Evolutionary conservation across 257 asterid species (phyloP).

Genomic region (Lycium barbarum): DNA sequence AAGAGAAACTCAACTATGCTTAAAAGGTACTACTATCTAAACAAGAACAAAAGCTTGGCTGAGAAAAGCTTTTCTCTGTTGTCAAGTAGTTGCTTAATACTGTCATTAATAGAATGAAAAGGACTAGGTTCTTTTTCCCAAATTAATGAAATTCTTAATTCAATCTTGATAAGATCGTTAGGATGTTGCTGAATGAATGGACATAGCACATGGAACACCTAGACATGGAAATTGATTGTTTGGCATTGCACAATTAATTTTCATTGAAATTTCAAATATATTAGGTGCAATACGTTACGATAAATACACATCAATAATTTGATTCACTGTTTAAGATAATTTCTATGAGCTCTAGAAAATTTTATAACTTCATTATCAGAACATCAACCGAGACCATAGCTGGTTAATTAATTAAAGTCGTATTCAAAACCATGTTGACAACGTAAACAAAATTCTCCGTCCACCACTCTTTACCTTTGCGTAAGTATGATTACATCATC

Average conservation of each 20-base stretch:
- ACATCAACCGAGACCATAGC: background rate
- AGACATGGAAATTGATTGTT: background rate
- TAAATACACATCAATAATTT: background rate
- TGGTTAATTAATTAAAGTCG: background rate
- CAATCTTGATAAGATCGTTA: too few species aligned
- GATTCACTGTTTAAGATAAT: background rate
- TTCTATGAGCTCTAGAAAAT: background rate
- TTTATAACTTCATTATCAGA: background rate
- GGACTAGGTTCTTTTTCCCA: too few species aligned
- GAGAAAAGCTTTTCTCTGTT: too few species aligned
- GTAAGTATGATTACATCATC: background rate
- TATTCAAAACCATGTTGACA: background rate
- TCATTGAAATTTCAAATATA: background rate
- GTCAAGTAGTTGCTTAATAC: too few species aligned
- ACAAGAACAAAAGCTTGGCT: too few species aligned
- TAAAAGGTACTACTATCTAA: too few species aligned
- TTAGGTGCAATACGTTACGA: background rate
- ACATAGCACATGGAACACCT: background rate
- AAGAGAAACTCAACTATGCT: too few species aligned
- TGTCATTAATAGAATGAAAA: too few species aligned
- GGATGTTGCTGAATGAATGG: background rate
- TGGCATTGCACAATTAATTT: background rate
- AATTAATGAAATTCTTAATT: too few species aligned
- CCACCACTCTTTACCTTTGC: background rate
- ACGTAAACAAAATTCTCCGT: slow-evolving; percentile 1